Evolutionary conservation across 1,139 yeast species (phyloP), one percentile per base, ranked within the genome.

Genomic region (Protomyces inundatus): DNA sequence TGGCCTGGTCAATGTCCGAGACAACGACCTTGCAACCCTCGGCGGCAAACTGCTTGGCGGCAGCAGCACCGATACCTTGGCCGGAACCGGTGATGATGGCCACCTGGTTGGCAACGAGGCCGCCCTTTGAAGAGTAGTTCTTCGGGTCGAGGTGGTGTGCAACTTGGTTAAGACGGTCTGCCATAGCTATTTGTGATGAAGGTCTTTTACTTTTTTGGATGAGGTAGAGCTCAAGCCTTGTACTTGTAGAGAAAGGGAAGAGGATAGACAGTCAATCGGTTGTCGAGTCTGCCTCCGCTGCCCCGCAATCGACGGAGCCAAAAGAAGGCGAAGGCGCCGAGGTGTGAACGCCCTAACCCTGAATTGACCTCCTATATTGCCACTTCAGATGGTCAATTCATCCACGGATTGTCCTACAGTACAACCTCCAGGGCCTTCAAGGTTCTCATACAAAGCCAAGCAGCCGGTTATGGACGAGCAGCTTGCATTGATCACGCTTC

Each of bases 71-170:
- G 71, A 93, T 82, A 66, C 98, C 98, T 66, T 89, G 87, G 71
- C 97, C 98, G 60, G 97, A 93, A 71, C 98, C 98, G 52, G 98
- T 93, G 66, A 93, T 85, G 68, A 93, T 82, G 61, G 90, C 97
- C 66, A 91, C 97, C 77, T 87, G 89, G 71, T 80, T 91, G 74
- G 84, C 85, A 75, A 91, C 79, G 10, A 60, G 50, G 9, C 64
- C 64, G 12, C 36, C 40, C 10, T 39, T 23, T 12, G 54, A 7
- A 10, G 58, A 36, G 16, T 56, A 50, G 14, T 56, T 12, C 33
- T 54, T 33, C 4, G 64, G 64, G 33, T 36, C 64, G 16, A 60
- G 40, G 54, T 60, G 64, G 50, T 54, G 45, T 45, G 64, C 55
- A 36, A 60, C 54, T 33, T 54, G 64, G 32, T 40, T 42, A 4